These are phyloP conservation scores for Thraustotheca clavata DNA, from an alignment of 352 stramenopile species.

Conservation along the genomic window DNA sequence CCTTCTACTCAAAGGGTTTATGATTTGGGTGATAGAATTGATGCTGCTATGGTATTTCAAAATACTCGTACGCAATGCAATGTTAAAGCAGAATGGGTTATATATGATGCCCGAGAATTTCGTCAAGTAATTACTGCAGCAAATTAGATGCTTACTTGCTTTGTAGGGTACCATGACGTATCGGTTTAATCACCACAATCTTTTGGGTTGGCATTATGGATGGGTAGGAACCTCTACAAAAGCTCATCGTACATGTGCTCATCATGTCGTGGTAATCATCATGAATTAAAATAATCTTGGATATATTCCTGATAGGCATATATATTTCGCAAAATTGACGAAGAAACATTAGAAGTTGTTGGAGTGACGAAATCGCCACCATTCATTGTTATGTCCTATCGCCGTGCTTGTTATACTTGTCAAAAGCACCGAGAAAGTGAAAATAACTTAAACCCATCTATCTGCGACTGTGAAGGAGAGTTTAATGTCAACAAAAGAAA, in stretches of 20 bases:
- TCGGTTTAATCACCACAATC: slow-evolving; percentile 17
- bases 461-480: slow-evolving; percentile 16
- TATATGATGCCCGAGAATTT: background rate
- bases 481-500: slow-evolving; percentile 5
- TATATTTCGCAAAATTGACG: background rate
- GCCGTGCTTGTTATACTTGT: slow-evolving; percentile 6
- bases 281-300: background rate
- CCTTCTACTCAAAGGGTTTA: background rate
- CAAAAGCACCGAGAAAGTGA: slow-evolving; percentile 5
- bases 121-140: background rate
- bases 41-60: background rate
- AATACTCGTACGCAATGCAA: background rate
- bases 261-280: slow-evolving; percentile 5
- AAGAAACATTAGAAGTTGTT: background rate
- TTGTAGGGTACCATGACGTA: background rate
- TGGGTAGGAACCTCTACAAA: slow-evolving; percentile 19
- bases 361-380: background rate
- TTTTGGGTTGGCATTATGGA: slow-evolving; percentile 16
- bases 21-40: background rate
- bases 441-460: background rate
- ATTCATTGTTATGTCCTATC: slow-evolving; percentile 17
- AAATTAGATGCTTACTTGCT: background rate
- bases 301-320: background rate
- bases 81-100: slow-evolving; percentile 14
- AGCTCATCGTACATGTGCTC: slow-evolving; percentile 5